A percentile compares a stretch with the other conserved stretches of the same genome.
Evolutionary conservation across 2,329 filamentous ascomycete species (phyloP).

Genomic region (Elsinoe perseae): DNA sequence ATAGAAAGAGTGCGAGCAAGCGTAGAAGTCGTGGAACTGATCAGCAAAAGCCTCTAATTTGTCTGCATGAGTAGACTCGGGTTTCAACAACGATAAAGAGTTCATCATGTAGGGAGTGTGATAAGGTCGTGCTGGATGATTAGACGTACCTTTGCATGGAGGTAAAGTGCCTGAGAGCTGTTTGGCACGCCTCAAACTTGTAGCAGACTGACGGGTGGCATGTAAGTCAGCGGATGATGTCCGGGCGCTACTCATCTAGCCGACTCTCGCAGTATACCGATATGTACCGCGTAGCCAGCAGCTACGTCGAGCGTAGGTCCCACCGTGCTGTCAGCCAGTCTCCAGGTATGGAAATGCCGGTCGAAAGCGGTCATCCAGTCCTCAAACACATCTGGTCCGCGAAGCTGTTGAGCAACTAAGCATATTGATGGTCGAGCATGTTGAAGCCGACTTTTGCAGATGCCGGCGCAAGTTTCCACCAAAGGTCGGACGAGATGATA

Average conservation of each 20-base stretch:
- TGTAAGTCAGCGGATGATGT: neutral
- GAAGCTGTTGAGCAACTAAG: constrained; percentile 80
- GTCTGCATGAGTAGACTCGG: constrained; percentile 17
- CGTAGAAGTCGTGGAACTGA: neutral
- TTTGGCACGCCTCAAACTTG: too few species aligned
- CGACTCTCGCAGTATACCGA: constrained; percentile 52
- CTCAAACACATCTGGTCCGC: constrained; percentile 77
- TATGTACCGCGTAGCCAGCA: constrained; percentile 74
- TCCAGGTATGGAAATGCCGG: constrained; percentile 63
- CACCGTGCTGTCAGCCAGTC: constrained; percentile 58
- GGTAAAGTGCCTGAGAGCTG: too few species aligned
- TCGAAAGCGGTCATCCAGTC: constrained; percentile 66
- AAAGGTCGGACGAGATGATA: constrained; percentile 74
- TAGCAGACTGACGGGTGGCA: neutral
- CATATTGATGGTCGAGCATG: constrained; percentile 54
- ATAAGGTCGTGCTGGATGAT: neutral
- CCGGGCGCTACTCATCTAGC: neutral
- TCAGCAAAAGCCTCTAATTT: constrained; percentile 17
- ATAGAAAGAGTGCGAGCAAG: neutral
- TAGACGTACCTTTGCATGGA: constrained; percentile 1
- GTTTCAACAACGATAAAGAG: constrained; percentile 17
- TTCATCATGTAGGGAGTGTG: constrained; percentile 10
- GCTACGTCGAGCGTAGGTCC: constrained; percentile 52
- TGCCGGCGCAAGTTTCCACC: constrained; percentile 70
- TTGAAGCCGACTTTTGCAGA: constrained; percentile 52